phyloP scores from a whole-genome alignment of 2,329 filamentous ascomycete species.

The Knoxdaviesia capensis region DNA sequence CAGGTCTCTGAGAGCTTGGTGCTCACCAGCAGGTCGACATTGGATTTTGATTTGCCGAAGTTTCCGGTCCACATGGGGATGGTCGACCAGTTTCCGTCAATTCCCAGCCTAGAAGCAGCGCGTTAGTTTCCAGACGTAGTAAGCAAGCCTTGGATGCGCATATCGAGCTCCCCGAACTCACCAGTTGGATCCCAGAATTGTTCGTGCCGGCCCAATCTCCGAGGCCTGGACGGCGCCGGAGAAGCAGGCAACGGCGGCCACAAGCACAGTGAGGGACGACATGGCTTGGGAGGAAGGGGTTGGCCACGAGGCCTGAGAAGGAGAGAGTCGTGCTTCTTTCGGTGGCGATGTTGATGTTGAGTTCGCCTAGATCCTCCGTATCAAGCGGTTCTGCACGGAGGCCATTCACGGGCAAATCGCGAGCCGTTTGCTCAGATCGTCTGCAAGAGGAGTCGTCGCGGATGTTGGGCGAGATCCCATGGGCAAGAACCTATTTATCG shows the following conservation, averaged over 20 bases:
- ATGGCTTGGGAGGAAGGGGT: no score
- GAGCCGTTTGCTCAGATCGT: no score
- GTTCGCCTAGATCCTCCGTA: no score
- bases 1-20: conserved; percentile 54
- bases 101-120: conserved; percentile 27
- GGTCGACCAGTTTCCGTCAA: conserved; percentile 54
- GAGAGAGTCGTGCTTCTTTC: no score
- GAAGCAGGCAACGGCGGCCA: neutral
- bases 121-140: neutral
- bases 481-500: no score
- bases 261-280: neutral
- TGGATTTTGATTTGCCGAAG: conserved; percentile 12
- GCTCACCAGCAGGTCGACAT: conserved; percentile 29
- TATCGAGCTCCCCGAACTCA: neutral
- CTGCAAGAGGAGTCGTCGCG: no score
- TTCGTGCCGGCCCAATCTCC: conserved; percentile 1
- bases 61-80: conserved; percentile 38
- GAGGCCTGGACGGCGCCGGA: neutral
- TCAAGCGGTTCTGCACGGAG: no score
- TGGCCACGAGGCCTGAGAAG: no score
- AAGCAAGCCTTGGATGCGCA: neutral
- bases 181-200: conserved; percentile 4
- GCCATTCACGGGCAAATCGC: no score
- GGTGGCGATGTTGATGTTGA: no score
- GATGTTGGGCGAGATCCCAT: no score